Conservation (phyloP, 129 eudicot genomes). For the Centaurea solstitialis region DNA sequence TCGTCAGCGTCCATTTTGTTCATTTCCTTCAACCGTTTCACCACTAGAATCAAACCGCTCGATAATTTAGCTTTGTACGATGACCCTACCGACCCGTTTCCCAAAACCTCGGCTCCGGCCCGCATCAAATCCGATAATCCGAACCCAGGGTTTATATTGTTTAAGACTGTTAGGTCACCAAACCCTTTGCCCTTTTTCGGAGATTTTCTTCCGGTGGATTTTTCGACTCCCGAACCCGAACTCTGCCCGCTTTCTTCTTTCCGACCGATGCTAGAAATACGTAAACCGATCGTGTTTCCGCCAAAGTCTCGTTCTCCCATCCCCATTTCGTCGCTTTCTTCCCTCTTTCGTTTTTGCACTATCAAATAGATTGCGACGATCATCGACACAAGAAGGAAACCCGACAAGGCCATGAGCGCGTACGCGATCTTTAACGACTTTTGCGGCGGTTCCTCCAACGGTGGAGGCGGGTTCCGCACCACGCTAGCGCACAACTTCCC, state of each 20-base stretch:
- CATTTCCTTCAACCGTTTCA: conserved; percentile 63
- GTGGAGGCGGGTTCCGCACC: neutral
- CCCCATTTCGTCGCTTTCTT: neutral
- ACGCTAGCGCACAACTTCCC: conserved; percentile 32
- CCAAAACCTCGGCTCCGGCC: conserved; percentile 76
- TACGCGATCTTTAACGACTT: conserved; percentile 25
- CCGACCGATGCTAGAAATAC: conserved; percentile 12
- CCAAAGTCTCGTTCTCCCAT: conserved; percentile 20
- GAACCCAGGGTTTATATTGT: conserved; percentile 49
- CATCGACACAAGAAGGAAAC: conserved; percentile 41
- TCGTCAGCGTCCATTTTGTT: conserved; percentile 40
- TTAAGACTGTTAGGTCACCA: conserved; percentile 55
- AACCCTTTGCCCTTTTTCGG: conserved; percentile 5
- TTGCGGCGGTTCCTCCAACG: conserved; percentile 1
- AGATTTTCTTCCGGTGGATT: conserved; percentile 18
- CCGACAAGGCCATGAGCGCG: conserved; percentile 28
- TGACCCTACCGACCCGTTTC: conserved; percentile 65
- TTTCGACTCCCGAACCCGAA: neutral
- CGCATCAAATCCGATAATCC: conserved; percentile 69
- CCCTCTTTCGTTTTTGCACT: conserved; percentile 28
- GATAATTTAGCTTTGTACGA: conserved; percentile 61
- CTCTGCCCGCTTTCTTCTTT: conserved; percentile 7
- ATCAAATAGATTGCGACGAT: conserved; percentile 31
- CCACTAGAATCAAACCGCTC: conserved; percentile 51
- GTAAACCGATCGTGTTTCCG: conserved; percentile 21